A percentile compares a stretch with the other conserved stretches of the same genome.
Evolutionary conservation across 768 basidiomycete species (phyloP).

Genomic region (Hygrophoropsis aurantiaca): DNA sequence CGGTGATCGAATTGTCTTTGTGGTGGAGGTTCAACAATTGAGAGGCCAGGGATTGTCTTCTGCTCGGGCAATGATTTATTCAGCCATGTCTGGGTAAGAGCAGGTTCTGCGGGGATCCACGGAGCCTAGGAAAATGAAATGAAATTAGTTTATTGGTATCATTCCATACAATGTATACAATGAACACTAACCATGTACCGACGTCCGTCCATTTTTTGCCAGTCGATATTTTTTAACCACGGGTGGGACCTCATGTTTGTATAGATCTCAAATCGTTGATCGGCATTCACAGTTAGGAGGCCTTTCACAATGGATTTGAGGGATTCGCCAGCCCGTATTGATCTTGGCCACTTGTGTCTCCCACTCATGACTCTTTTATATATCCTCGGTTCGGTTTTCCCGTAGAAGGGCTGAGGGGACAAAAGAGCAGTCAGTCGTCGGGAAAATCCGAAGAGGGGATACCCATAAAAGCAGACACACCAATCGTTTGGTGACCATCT

Average conservation of each 20-base stretch:
- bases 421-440: background rate
- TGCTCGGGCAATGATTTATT: constrained; percentile 35
- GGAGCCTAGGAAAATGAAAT: constrained; percentile 38
- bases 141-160: background rate
- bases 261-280: constrained; percentile 39
- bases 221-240: constrained; percentile 48
- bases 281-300: constrained; percentile 38
- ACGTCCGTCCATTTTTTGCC: constrained; percentile 44
- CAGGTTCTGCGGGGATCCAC: constrained; percentile 31
- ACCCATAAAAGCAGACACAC: constrained; percentile 10
- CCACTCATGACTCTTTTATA: constrained; percentile 25
- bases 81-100: constrained; percentile 38
- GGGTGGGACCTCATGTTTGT: constrained; percentile 39
- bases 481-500: constrained; percentile 45
- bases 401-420: constrained; percentile 24
- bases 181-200: constrained; percentile 43
- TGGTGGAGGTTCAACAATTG: constrained; percentile 30
- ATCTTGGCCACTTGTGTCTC: constrained; percentile 39
- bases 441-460: background rate
- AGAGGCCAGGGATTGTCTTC: constrained; percentile 39
- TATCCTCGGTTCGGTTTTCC: constrained; percentile 23
- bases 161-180: background rate
- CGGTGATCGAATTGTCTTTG: constrained; percentile 39
- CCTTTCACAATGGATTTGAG: constrained; percentile 42
- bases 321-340: constrained; percentile 34